Conservation (phyloP, 495 filamentous ascomycete genomes). For the Podospora anserina region DNA sequence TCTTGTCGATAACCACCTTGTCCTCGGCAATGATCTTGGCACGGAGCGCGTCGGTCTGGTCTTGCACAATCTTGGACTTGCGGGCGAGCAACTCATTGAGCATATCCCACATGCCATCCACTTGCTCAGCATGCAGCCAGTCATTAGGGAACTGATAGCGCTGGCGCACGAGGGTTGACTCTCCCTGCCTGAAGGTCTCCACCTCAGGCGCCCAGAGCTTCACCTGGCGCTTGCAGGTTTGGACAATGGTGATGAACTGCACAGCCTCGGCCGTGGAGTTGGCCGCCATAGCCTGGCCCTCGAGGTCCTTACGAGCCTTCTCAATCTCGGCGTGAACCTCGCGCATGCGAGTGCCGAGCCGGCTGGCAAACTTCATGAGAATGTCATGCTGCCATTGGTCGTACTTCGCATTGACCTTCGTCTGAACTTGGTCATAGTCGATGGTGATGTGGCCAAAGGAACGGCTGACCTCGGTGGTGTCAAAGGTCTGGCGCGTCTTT, state of each 20-base stretch:
- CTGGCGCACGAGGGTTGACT: constrained; percentile 83
- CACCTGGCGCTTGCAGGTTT: constrained; percentile 89
- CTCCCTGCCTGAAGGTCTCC: constrained; percentile 89
- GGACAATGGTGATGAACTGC: constrained; percentile 95
- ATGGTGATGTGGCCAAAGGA: constrained; percentile 91
- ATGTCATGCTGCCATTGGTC: constrained; percentile 99
- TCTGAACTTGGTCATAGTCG: constrained; percentile 97
- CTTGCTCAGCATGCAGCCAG: constrained; percentile 91
- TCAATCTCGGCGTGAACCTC: constrained; percentile 87
- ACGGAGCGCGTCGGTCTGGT: constrained; percentile 89
- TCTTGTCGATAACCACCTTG: constrained; percentile 81
- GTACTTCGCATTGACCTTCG: constrained; percentile 96
- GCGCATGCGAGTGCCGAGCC: constrained; percentile 83
- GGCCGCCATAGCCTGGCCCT: constrained; percentile 84
- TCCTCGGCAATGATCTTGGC: constrained; percentile 97
- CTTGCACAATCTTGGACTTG: constrained; percentile 89
- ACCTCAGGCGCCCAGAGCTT: constrained; percentile 93
- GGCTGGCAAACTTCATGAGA: constrained; percentile 80
- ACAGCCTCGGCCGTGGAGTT: constrained; percentile 94
- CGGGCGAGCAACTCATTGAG: constrained; percentile 83
- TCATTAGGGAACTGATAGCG: constrained; percentile 88
- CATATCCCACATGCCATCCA: constrained; percentile 88
- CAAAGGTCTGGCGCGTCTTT: constrained; percentile 88
- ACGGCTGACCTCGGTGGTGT: constrained; percentile 86
- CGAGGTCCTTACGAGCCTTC: constrained; percentile 80